Conservation (phyloP, 2,329 filamentous ascomycete species). For the Tolypocladium pustulatum region DNA sequence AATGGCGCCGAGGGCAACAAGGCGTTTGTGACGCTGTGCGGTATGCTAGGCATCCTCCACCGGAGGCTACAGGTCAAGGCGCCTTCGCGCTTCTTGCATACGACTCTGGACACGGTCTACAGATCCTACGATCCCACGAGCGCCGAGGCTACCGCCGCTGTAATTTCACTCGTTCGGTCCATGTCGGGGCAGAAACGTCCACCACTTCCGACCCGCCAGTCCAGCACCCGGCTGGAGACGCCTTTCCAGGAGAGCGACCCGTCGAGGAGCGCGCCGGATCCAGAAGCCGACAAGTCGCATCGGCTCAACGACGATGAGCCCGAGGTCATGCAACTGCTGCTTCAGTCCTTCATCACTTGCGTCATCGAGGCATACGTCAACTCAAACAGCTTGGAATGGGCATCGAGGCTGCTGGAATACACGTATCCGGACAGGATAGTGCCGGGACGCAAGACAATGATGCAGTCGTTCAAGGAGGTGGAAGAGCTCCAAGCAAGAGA, state of each 20-base stretch:
- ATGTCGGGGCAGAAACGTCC: slow-evolving; percentile 59
- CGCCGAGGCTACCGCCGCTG: slow-evolving; percentile 57
- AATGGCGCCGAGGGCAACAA: slow-evolving; percentile 24
- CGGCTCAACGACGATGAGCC: slow-evolving; percentile 41
- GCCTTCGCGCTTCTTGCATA: slow-evolving; percentile 68
- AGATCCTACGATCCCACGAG: slow-evolving; percentile 52
- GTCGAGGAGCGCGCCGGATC: slow-evolving; percentile 49
- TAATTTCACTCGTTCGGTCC: slow-evolving; percentile 61
- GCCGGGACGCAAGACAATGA: slow-evolving; percentile 48
- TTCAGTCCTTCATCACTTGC: slow-evolving; percentile 71
- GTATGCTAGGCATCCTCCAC: slow-evolving; percentile 64
- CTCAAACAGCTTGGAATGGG: slow-evolving; percentile 48
- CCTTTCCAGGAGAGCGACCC: slow-evolving; percentile 42
- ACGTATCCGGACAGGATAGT: slow-evolving; percentile 55
- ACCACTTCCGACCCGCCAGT: slow-evolving; percentile 46
- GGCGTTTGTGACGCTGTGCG: slow-evolving; percentile 60
- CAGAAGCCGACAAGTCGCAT: slow-evolving; percentile 36
- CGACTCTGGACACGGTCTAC: slow-evolving; percentile 63
- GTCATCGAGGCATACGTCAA: slow-evolving; percentile 65
- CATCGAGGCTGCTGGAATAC: slow-evolving; percentile 56
- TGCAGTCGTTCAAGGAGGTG: slow-evolving; percentile 54
- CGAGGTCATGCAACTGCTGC: slow-evolving; percentile 50
- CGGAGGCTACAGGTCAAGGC: slow-evolving; percentile 65
- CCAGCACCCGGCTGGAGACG: slow-evolving; percentile 44
- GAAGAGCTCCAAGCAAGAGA: slow-evolving; percentile 50